Evolutionary conservation across 768 basidiomycete genomes (phyloP), one percentile per base, ranked within the genome.

Genomic region (Coprinellus aureogranulatus): DNA sequence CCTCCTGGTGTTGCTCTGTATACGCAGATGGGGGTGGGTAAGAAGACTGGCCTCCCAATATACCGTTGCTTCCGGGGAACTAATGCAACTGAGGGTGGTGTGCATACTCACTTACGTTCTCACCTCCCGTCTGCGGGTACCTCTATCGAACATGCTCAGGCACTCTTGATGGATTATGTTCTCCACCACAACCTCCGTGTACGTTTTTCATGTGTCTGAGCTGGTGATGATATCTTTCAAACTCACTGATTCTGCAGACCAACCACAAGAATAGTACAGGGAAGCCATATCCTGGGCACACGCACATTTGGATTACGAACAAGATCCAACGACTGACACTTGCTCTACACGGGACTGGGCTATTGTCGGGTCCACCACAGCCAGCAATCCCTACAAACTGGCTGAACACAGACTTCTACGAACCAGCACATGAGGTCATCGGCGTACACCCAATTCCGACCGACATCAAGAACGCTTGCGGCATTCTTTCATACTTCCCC

Each of bases 1-100:
- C 70, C 72, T 1, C 67, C 68, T 20, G 67, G 66, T 30, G 57
- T 71, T 50, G 22, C 57, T 1, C 57, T 75, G 0, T 73, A 71
- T 37, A 40, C 44, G 4, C 3, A 48, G 0, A 2, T 64, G 1
- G 64, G 65, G 9, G 12, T 62, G 16, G 70, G 70, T 40, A 40
- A 31, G 4, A 66, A 66, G 30, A 54, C 54, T 39, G 57, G 47
- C 14, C 58, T 71, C 0, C 61, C 67, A 1, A 54, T 71, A 2
- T 73, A 70, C 30, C 53, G 63, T 0, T 72, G 72, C 54, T 37
- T 63, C 2, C 58, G 65, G 4, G 73, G 72, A 0, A 75, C 75
- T 10, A 75, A 75, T 26, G 49, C 50, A 9, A 68, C 68, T 2
- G 70, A 76, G 61, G 72, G 75, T 23, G 71, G 70, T 4, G 68